Evolutionary conservation across 441 rosid genomes (phyloP), one percentile per base, ranked within the genome.

Genomic region (Pelargonium myrrhifolium): DNA sequence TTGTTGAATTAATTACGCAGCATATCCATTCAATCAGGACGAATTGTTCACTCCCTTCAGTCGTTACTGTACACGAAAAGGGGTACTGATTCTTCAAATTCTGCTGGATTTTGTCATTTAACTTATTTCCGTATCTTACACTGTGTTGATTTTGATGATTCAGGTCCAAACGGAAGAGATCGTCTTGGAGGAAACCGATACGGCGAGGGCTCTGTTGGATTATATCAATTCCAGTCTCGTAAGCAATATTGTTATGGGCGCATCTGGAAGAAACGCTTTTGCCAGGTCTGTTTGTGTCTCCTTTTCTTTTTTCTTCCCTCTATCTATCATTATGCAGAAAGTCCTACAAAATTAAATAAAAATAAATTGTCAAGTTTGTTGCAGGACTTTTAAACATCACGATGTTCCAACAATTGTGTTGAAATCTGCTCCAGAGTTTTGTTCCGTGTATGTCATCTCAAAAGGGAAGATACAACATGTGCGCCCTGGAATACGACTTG

Each of bases 161-260:
- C 75, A 93, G 98, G 80, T 86, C 66, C 73, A 78, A 12, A 9
- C 85, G 71, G 85, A 71, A 65, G 96, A 90, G 81, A 86, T 86
- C 35, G 40, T 85, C 31, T 67, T 90, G 0, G 97, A 90, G 1
- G 96, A 86, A 31, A 71, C 10, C 42, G 98, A 93, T 72, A 39
- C 87, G n/a, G 56, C 88, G 1, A 84, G 79, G 75, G 88, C 89
- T 58, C 56, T 91, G 17, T 28, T 87, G 65, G 95, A 91, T 12
- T 93, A 79, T 60, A 76, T 81, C 6, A 77, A 72, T 76, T 82
- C 77, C 62, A 86, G 82, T 77, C 77, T 81, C 10, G 74, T 88
- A 53, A 85, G 72, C 74, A 88, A 76, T 70, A 62, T 89, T 1
- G 90, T 81, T 31, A 10, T 89, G 58, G 95, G 99, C 37, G 86